Evolutionary conservation across 2,329 filamentous ascomycete genomes (phyloP).

Genomic region (Sarocladium brachiariae): DNA sequence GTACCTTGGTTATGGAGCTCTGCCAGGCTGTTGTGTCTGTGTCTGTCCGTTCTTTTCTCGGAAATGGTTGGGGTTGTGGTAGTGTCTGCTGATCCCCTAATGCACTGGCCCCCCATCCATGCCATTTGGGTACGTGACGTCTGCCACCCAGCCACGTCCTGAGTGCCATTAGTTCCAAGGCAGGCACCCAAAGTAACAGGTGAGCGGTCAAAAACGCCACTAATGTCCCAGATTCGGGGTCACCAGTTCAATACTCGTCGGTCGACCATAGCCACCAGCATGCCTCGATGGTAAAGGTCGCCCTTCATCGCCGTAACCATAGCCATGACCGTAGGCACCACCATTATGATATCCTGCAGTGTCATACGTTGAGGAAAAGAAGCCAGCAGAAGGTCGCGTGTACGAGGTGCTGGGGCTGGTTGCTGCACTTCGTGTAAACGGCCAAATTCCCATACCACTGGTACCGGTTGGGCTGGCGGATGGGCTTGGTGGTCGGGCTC

Average conservation of each 20-base stretch:
- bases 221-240: constrained; percentile 35
- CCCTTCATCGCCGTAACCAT: constrained; percentile 33
- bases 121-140: neutral
- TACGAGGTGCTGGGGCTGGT: constrained; percentile 49
- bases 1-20: neutral
- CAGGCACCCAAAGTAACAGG: neutral
- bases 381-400: constrained; percentile 30
- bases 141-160: neutral
- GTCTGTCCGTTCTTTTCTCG: neutral
- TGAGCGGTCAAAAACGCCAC: neutral
- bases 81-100: constrained; percentile 7
- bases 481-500: constrained; percentile 42
- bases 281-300: constrained; percentile 51
- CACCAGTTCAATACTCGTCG: constrained; percentile 58
- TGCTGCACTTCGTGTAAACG: constrained; percentile 41
- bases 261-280: constrained; percentile 47
- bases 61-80: neutral
- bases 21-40: neutral
- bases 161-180: neutral
- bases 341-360: constrained; percentile 26
- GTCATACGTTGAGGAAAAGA: constrained; percentile 49
- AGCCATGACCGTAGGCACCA: constrained; percentile 32
- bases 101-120: neutral
- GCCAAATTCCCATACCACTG: constrained; percentile 39
- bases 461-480: constrained; percentile 44